Evolutionary conservation across 306 rosid species (phyloP), one percentile per base, ranked within the genome.

Genomic region (Albizia julibrissin): DNA sequence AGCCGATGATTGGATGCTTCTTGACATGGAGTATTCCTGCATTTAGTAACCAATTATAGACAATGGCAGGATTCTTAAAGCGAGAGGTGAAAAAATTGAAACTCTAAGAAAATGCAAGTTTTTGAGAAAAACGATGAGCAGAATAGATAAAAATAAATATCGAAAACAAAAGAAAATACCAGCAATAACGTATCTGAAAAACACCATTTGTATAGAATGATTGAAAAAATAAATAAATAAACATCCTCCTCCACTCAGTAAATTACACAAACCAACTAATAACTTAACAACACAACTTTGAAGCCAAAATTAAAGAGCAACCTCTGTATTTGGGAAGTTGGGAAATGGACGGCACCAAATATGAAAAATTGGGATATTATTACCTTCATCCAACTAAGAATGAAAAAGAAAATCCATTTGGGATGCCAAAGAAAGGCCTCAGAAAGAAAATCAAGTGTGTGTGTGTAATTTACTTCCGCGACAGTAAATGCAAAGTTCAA

Each of bases 1-100:
- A 67, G 85, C 74, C 85, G n/a, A 68, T 78, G 22, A 64, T 69
- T 0, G 94, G 89, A 77, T 58, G 88, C 80, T 71, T 9, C 80
- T 84, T 84, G 4, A 58, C 46, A 79, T 47, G 54, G 19, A 11
- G 27, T 21, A 34, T 47, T 71, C 89, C 91, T 77, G 88, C 86
- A 84, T 81, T 81, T 26, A 54, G 72, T 15, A 33, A 67, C 75
- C 79, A 64, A 46, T 42, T 22, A 61, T 82, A 50, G 50, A 42
- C 19, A 67, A 81, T 29, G 15, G 37, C 18, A 39, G 1, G 42
- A 34, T 10, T 33, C 56, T 50, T 26, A 11, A 31, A 70, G 71
- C 26, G 42, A 42, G 29, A 46, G 13, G 39, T 22, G 12, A 6
- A 5, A 4, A 50, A 49, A 74, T 49, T 74, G 18, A 64, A 34